A percentile compares a stretch with the other conserved stretches of the same genome.
phyloP scores from a whole-genome alignment of 2,329 filamentous ascomycete genomes.

The Cercospora janseana region DNA sequence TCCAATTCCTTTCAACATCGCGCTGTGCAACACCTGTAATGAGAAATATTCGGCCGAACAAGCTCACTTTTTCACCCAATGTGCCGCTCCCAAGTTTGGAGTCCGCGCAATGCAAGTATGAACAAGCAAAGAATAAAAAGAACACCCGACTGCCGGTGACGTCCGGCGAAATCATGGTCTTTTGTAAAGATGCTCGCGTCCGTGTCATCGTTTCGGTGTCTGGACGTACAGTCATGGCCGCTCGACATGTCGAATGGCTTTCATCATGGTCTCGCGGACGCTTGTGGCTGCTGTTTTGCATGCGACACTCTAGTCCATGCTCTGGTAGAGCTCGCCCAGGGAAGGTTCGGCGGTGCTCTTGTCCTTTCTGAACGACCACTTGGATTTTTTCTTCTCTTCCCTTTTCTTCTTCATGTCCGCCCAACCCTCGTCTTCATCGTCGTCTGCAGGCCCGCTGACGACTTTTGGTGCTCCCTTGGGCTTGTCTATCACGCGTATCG shows the following conservation, averaged over 20 bases:
- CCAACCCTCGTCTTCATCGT: slow-evolving; percentile 42
- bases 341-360: slow-evolving; percentile 26
- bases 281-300: background rate
- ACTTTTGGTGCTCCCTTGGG: slow-evolving; percentile 37
- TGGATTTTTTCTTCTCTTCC: slow-evolving; percentile 36
- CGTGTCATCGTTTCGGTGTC: slow-evolving; percentile 1
- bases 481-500: slow-evolving; percentile 40
- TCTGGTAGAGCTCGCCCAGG: slow-evolving; percentile 33
- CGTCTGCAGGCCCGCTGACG: slow-evolving; percentile 20
- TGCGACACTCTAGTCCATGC: slow-evolving; percentile 28
- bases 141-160: background rate
- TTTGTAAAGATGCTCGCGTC: slow-evolving; percentile 4
- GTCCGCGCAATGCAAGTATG: slow-evolving; percentile 22
- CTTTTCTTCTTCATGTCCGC: slow-evolving; percentile 37
- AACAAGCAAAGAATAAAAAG: slow-evolving; percentile 11
- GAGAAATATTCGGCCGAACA: too few relatives aligned
- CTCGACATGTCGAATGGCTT: background rate
- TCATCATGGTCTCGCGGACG: background rate
- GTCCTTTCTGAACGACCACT: slow-evolving; percentile 31
- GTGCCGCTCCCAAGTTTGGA: slow-evolving; percentile 9
- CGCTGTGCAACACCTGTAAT: too few relatives aligned
- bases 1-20: too few relatives aligned
- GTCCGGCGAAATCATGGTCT: slow-evolving; percentile 5
- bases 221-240: background rate
- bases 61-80: background rate